Evolutionary conservation across 129 eudicot species (phyloP).

Genomic region (Ambrosia trifida): DNA sequence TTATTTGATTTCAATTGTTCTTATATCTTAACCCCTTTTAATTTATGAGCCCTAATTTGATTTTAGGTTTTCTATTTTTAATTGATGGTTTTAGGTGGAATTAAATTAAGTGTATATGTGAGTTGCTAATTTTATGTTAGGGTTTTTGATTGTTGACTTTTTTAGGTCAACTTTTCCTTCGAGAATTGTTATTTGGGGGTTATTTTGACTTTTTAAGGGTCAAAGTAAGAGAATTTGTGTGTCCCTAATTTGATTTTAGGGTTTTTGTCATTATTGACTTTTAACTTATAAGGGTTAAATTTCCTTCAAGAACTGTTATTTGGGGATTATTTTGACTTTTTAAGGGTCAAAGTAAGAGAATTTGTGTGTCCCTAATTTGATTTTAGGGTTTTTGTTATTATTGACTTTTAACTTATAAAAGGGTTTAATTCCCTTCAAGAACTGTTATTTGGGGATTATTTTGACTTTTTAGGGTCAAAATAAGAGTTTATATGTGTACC

Average conservation of each 20-base stretch:
- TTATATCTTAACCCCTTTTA: neutral
- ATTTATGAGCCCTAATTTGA: neutral
- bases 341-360: neutral
- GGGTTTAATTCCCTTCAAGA: neutral
- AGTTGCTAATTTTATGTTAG: too few species aligned
- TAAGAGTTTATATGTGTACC: too few species aligned
- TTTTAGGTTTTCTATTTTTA: neutral
- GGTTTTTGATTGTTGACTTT: too few species aligned
- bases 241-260: conserved; percentile 1
- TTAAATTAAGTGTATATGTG: neutral
- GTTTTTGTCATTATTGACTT: neutral
- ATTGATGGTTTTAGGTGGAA: neutral
- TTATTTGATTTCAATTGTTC: neutral
- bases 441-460: too few species aligned
- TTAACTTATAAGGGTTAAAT: too few species aligned
- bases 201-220: neutral
- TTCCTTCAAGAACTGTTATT: too few species aligned
- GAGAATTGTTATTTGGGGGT: too few species aligned
- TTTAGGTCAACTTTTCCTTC: too few species aligned
- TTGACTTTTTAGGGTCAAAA: too few species aligned
- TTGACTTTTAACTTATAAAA: neutral
- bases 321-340: too few species aligned
- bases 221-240: neutral
- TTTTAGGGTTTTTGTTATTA: neutral
- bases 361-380: neutral